These are phyloP conservation scores for Nosema muscidifuracis DNA, from an alignment of 371 early-diverging fungal species.

Conservation along the genomic window DNA sequence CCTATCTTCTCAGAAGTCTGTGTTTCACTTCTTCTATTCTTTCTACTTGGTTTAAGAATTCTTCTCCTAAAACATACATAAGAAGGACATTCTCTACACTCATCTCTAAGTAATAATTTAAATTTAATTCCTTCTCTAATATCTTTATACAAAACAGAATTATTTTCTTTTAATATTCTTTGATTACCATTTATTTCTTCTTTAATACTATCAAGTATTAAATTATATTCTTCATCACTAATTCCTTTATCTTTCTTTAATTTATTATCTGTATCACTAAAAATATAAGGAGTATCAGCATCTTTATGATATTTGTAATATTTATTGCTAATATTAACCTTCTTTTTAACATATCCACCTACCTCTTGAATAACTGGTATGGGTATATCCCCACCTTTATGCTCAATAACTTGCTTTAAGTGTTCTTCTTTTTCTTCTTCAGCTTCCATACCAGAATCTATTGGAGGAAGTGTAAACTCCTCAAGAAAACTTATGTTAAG, in stretches of 20 bases:
- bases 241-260: not conserved
- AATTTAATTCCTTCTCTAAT: constrained; percentile 7
- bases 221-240: not conserved
- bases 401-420: constrained; percentile 45
- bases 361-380: constrained; percentile 48
- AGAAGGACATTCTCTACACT: constrained; percentile 22
- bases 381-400: constrained; percentile 37
- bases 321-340: constrained; percentile 8
- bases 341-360: constrained; percentile 5
- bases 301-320: constrained; percentile 43
- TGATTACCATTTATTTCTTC: constrained; percentile 2
- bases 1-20: constrained; percentile 40
- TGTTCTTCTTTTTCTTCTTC: constrained; percentile 61
- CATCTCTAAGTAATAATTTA: constrained; percentile 40
- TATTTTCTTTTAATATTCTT: not conserved
- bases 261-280: constrained; percentile 26
- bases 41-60: constrained; percentile 48
- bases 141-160: constrained; percentile 4
- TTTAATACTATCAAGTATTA: not conserved
- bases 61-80: constrained; percentile 56
- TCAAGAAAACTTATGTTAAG: constrained; percentile 28
- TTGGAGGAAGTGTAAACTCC: constrained; percentile 32
- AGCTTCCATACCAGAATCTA: constrained; percentile 58
- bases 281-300: constrained; percentile 43
- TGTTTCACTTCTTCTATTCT: constrained; percentile 51